Percentiles rank a stretch among this genome's conserved stretches.
These are phyloP conservation scores for Verticillium tricorpus DNA, from an alignment of 2,329 filamentous ascomycete genomes.

Conservation along the genomic window DNA sequence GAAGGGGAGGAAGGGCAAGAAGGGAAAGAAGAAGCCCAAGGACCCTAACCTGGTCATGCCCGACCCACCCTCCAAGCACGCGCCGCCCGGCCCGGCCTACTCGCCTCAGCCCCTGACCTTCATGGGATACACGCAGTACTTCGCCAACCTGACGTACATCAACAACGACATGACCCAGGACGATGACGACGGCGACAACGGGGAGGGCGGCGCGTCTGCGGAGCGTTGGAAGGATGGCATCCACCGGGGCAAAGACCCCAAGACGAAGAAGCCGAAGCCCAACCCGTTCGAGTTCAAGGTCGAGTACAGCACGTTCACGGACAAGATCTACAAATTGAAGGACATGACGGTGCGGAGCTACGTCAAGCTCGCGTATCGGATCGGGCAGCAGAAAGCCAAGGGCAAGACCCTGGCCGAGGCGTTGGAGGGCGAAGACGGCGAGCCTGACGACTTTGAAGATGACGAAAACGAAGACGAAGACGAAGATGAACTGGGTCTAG, in stretches of 20 bases:
- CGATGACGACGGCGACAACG: constrained; percentile 14
- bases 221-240: constrained; percentile 60
- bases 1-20: constrained; percentile 36
- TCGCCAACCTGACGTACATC: constrained; percentile 85
- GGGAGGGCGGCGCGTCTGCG: constrained; percentile 23
- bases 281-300: constrained; percentile 69
- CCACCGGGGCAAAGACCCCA: constrained; percentile 54
- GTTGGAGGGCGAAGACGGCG: constrained; percentile 9
- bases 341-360: constrained; percentile 84
- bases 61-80: constrained; percentile 63
- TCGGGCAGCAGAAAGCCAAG: constrained; percentile 44
- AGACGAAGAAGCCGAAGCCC: constrained; percentile 49
- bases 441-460: constrained; percentile 15
- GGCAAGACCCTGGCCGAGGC: constrained; percentile 17
- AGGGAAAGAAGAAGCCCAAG: constrained; percentile 44
- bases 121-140: constrained; percentile 83
- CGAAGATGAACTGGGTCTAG: constrained; percentile 21
- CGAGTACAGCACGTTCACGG: constrained; percentile 80
- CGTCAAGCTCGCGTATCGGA: constrained; percentile 73
- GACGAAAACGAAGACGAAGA: constrained; percentile 16
- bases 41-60: constrained; percentile 63
- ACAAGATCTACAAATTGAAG: constrained; percentile 67
- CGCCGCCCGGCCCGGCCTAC: constrained; percentile 84
- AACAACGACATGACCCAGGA: constrained; percentile 62
- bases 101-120: constrained; percentile 77